These are phyloP conservation scores for Diaporthe citrichinensis DNA, from an alignment of 2,329 filamentous ascomycete genomes.

Conservation along the genomic window DNA sequence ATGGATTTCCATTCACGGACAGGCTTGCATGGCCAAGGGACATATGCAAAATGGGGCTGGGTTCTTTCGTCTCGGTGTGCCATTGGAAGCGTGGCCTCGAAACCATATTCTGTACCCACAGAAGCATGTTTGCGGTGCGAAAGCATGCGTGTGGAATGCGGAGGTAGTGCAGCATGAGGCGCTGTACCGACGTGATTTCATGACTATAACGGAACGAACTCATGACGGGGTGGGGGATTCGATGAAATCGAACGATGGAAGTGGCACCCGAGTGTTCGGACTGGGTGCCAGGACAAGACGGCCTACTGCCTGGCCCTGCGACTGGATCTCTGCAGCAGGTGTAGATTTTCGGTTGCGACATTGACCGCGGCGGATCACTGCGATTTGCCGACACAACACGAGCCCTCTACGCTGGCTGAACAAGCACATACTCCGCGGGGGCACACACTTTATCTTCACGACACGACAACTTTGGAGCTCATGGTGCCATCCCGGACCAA, in stretches of 20 bases:
- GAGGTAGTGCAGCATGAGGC: conserved; percentile 1
- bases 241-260: not conserved
- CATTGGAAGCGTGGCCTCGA: not conserved
- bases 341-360: not conserved
- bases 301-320: conserved; percentile 9
- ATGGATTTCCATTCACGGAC: conserved; percentile 28
- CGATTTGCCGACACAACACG: not conserved
- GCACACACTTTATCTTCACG: conserved; percentile 8
- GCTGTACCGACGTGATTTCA: conserved; percentile 26
- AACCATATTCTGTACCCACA: conserved; percentile 5
- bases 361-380: not conserved
- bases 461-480: conserved; percentile 33
- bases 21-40: conserved; percentile 23
- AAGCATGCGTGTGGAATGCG: not conserved
- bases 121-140: conserved; percentile 4
- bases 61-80: conserved; percentile 18
- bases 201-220: conserved; percentile 27
- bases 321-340: not conserved
- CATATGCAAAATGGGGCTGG: conserved; percentile 3
- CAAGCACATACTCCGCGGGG: not conserved
- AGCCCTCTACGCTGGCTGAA: not conserved
- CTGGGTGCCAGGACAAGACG: conserved; percentile 21
- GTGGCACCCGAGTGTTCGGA: conserved; percentile 11
- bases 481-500: conserved; percentile 17
- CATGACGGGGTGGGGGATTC: conserved; percentile 11